These are phyloP conservation scores for Fusarium virguliforme DNA, from an alignment of 2,329 filamentous ascomycete species.

Conservation along the genomic window DNA sequence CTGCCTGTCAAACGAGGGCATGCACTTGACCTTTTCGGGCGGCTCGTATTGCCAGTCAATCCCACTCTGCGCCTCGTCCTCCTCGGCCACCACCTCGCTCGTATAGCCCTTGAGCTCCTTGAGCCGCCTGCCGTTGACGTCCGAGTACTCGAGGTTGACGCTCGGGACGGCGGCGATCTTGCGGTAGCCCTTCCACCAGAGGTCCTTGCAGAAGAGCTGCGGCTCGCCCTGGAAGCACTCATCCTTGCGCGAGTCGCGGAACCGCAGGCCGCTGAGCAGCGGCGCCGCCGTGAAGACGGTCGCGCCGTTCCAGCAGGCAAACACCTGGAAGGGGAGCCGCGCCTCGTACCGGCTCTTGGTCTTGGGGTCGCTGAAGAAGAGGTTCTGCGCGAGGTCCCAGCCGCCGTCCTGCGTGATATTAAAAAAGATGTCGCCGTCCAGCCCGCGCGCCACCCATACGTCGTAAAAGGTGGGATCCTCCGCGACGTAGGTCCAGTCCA, in stretches of 20 bases:
- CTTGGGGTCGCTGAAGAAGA: conserved; percentile 67
- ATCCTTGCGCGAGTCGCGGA: conserved; percentile 58
- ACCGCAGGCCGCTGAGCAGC: conserved; percentile 60
- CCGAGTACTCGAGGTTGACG: conserved; percentile 70
- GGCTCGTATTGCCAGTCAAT: conserved; percentile 14
- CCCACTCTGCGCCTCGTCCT: background rate
- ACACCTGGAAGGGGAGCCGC: conserved; percentile 70
- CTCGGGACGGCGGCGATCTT: conserved; percentile 71
- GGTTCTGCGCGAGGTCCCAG: conserved; percentile 65
- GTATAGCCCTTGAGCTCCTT: conserved; percentile 67
- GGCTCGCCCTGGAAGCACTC: conserved; percentile 72
- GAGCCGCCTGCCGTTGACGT: conserved; percentile 60
- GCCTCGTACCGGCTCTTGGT: conserved; percentile 55
- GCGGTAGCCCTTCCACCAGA: conserved; percentile 67
- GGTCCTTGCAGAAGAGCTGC: conserved; percentile 71
- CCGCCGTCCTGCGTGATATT: conserved; percentile 65
- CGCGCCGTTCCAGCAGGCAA: conserved; percentile 74
- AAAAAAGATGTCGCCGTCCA: conserved; percentile 71
- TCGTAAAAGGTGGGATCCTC: conserved; percentile 69
- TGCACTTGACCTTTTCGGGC: conserved; percentile 63
- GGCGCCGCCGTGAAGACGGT: conserved; percentile 67
- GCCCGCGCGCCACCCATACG: conserved; percentile 68
- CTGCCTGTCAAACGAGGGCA: conserved; percentile 61
- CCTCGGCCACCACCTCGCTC: conserved; percentile 5
- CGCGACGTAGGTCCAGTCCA: conserved; percentile 70